phyloP scores from a whole-genome alignment of 805 yeast genomes.

The Wickerhamomyces ciferrii region DNA sequence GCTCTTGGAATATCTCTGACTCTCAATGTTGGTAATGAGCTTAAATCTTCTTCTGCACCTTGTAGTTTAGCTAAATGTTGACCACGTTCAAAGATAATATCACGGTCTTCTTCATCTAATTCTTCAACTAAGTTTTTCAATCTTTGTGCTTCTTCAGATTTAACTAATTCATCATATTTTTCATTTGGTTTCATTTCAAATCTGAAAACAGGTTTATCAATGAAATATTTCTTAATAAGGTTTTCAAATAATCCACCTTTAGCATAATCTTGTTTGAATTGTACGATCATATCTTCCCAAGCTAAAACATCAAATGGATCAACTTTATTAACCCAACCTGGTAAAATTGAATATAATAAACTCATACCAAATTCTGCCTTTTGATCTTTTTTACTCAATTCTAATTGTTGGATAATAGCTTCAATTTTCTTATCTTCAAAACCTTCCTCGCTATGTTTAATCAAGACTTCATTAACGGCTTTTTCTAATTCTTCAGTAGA shows the following conservation, averaged over 20 bases:
- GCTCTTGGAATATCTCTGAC: slow-evolving; percentile 65
- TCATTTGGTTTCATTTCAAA: slow-evolving; percentile 74
- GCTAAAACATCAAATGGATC: slow-evolving; percentile 69
- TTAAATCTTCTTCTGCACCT: slow-evolving; percentile 62
- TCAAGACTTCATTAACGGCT: slow-evolving; percentile 42
- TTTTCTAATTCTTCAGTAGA: slow-evolving; percentile 41
- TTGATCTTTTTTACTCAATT: slow-evolving; percentile 76
- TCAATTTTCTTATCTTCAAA: slow-evolving; percentile 61
- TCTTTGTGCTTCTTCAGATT: slow-evolving; percentile 51
- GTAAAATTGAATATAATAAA: slow-evolving; percentile 65
- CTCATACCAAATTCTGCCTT: slow-evolving; percentile 88
- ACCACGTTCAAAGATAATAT: slow-evolving; percentile 57
- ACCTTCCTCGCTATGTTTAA: slow-evolving; percentile 34
- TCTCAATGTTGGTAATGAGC: slow-evolving; percentile 74
- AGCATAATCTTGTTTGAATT: slow-evolving; percentile 58
- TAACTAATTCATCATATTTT: slow-evolving; percentile 43
- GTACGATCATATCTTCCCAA: slow-evolving; percentile 52
- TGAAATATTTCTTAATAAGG: slow-evolving; percentile 47
- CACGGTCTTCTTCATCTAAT: slow-evolving; percentile 51
- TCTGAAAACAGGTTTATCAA: slow-evolving; percentile 53
- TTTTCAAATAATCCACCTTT: slow-evolving; percentile 54
- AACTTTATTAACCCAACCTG: slow-evolving; percentile 80
- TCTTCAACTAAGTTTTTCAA: slow-evolving; percentile 35
- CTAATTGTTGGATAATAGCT: slow-evolving; percentile 86
- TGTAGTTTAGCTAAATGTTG: slow-evolving; percentile 56